Evolutionary conservation across 371 early-diverging fungal species (phyloP).

Genomic region (Mucor saturninus): DNA sequence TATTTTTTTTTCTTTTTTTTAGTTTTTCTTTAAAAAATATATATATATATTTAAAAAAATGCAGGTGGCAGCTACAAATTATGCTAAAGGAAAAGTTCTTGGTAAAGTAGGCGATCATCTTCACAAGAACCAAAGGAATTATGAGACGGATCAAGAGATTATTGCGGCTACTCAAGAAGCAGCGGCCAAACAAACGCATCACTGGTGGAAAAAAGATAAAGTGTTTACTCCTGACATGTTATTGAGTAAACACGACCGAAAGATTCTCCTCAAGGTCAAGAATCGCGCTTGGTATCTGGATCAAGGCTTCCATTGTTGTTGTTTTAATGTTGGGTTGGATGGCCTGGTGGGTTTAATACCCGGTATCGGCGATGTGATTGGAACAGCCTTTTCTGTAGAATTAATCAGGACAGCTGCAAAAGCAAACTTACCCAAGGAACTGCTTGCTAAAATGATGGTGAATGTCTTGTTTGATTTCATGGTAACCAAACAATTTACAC

Average conservation of each 20-base stretch:
- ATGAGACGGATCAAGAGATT: constrained; percentile 29
- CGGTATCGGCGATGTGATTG: constrained; percentile 50
- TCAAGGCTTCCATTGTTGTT: constrained; percentile 47
- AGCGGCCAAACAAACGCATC: constrained; percentile 14
- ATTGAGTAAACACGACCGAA: constrained; percentile 36
- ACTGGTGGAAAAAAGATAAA: constrained; percentile 38
- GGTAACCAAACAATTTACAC: constrained; percentile 21
- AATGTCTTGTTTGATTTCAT: constrained; percentile 54
- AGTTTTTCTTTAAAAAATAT: neutral
- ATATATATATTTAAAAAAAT: neutral
- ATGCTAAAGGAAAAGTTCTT: constrained; percentile 17
- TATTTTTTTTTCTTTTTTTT: constrained; percentile 5
- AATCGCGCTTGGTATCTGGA: constrained; percentile 43
- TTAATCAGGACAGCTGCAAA: constrained; percentile 39
- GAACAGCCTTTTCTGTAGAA: constrained; percentile 37
- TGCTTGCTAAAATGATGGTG: constrained; percentile 46
- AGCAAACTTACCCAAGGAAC: constrained; percentile 43
- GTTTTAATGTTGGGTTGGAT: constrained; percentile 52
- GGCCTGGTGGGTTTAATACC: constrained; percentile 56
- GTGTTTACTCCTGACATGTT: constrained; percentile 38
- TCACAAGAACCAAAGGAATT: constrained; percentile 6
- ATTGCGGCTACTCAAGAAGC: constrained; percentile 27
- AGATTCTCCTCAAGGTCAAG: constrained; percentile 40
- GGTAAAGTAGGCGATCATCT: constrained; percentile 13
- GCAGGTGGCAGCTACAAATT: constrained; percentile 1